Evolutionary conservation across 2,329 filamentous ascomycete genomes (phyloP), one percentile per base, ranked within the genome.

Genomic region (Clarireedia hainanense): DNA sequence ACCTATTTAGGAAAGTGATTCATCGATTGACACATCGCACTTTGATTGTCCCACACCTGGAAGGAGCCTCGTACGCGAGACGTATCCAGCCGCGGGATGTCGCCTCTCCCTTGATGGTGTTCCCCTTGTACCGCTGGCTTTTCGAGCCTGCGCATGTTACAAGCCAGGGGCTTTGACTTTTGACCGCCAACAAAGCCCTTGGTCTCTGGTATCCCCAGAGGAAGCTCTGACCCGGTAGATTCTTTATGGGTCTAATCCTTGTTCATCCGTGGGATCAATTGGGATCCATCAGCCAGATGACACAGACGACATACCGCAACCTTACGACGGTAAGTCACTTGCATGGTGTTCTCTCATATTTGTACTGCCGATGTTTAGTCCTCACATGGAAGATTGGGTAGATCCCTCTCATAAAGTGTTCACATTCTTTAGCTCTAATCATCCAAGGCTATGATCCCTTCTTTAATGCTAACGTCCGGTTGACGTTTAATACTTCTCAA

Each of bases 251-350:
- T 36, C 20, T 62, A 57, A 56, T 46, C 47, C 48, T 45, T 63
- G 63, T 47, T 61, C 55, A 58, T 61, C 63, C 61, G 61, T 63
- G 61, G 60, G 59, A 61, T 63, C 51, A 45, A 51, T 43, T 51
- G 39, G 36, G 49, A 24, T 51, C 64, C 64, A 62, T 58, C 63
- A 65, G 58, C 63, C 60, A 64, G 56, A 68, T 68, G 65, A 68
- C 66, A 69, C 65, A 67, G 64, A 69, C 64, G 60, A 67, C 64
- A 67, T 67, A 64, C 52, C 50, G 42, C 50, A 52, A 52, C 64
- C 64, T 62, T 57, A 64, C 65, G 60, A 64, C 65, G 60, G 59
- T 62, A 64, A 66, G 59, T 67, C 63, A 64, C 56, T 64, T 61
- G 60, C 64, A 65, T 64, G 63, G 65, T 62, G 62, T 57, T 57